Evolutionary conservation across 2,329 filamentous ascomycete species (phyloP).

Genomic region (Diaporthe vaccinii): DNA sequence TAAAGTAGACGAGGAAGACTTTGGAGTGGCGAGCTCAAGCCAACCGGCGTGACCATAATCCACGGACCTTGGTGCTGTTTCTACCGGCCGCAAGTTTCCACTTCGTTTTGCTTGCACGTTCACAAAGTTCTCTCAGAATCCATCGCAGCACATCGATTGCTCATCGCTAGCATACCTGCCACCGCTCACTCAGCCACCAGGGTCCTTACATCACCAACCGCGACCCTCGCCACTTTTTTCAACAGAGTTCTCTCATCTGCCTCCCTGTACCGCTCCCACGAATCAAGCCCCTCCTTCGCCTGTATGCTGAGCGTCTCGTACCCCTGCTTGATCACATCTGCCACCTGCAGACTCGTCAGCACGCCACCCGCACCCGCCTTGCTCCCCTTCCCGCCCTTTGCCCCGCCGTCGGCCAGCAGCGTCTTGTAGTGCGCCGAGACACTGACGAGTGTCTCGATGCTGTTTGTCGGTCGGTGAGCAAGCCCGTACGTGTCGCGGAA

Average conservation of each 20-base stretch:
- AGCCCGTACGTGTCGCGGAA: slow-evolving; percentile 84
- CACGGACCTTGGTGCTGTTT: neutral
- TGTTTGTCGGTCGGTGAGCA: slow-evolving; percentile 70
- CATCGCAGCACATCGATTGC: neutral
- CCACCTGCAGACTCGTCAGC: slow-evolving; percentile 86
- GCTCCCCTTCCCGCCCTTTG: slow-evolving; percentile 56
- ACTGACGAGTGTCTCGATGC: slow-evolving; percentile 86
- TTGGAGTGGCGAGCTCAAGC: neutral
- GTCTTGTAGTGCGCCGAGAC: slow-evolving; percentile 90
- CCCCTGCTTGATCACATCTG: slow-evolving; percentile 93
- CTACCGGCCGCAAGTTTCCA: neutral
- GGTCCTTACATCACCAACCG: slow-evolving; percentile 73
- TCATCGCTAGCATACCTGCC: neutral
- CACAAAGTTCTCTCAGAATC: neutral
- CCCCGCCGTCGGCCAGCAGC: slow-evolving; percentile 74
- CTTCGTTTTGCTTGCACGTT: neutral
- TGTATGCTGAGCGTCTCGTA: slow-evolving; percentile 96
- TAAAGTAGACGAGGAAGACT: neutral
- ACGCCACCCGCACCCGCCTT: slow-evolving; percentile 70
- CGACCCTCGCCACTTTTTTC: slow-evolving; percentile 88
- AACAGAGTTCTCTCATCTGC: slow-evolving; percentile 85
- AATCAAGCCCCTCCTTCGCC: slow-evolving; percentile 86
- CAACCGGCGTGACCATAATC: no score
- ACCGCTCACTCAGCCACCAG: slow-evolving; percentile 59
- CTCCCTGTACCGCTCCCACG: slow-evolving; percentile 89